Base-by-base conservation (phyloP, 2,329 filamentous ascomycete species). In the Aureobasidium sp. region DNA sequence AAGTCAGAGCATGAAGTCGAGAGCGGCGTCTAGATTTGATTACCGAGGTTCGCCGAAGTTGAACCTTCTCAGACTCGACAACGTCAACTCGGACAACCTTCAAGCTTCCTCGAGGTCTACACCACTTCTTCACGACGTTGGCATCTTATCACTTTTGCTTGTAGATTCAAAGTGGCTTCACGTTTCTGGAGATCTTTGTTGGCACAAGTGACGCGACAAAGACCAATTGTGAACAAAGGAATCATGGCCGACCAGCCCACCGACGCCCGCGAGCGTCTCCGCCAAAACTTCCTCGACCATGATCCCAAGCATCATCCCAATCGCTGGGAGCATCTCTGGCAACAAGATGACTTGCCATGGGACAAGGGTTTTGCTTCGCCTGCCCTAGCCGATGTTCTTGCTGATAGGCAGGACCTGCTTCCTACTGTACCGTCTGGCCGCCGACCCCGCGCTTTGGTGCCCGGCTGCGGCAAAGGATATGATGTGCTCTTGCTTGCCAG, bases 391-490 rank as follows among this genome's bases (percentile, higher is more conserved):
- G 84, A 86, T 64, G 70, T 79, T 0, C 73, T 87, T 29, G 67
- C 73, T 15, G 45, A 63, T 8, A 29, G 29, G 12, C 35, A 39
- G 19, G 65, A 68, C 6, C 37, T 69, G 35, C 63, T 72, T 15
- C 66, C 68, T 3, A 59, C 64, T 6, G 61, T 70, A 1, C 31
- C 61, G 15, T 47, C 62, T 35, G 58, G 60, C 12, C 56, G 63
- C 68, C 76, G 72, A 61, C 82, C 81, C 67, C 78, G 77, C 62
- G 90, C 87, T 1, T 77, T 95, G 9, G 87, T 96, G 0, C 89
- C 91, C 0, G 91, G 90, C 5, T 96, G 91, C 73, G 91, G 91
- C 0, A 82, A 83, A 50, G 91, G 91, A 5, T 88, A 94, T 70
- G 91, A 96, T 75, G 88, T 91, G 1, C 78, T 90, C 11, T 78